A percentile compares a stretch with the other conserved stretches of the same genome.
Conservation (phyloP, 805 yeast genomes). For the Lipomyces sp. region DNA sequence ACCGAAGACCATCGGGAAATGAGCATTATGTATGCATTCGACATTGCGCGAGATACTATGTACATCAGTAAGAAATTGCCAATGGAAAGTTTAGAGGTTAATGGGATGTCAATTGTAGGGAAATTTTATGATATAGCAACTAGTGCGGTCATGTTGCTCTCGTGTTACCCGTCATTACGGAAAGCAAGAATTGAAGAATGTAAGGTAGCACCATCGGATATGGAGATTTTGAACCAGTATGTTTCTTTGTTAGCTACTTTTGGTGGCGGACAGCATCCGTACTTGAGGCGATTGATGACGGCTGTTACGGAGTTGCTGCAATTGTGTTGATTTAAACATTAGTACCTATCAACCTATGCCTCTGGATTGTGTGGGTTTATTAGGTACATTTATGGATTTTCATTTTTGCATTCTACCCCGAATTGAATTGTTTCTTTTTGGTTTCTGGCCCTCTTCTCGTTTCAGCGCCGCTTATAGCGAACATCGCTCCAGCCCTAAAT, state of each 20-base stretch:
- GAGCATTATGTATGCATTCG: slow-evolving; percentile 9
- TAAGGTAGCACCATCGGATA: not conserved
- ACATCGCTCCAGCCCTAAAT: too few species aligned
- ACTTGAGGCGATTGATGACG: slow-evolving; percentile 16
- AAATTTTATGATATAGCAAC: slow-evolving; percentile 22
- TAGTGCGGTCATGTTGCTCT: not conserved
- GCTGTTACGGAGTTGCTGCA: slow-evolving; percentile 5
- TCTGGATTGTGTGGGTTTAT: not conserved
- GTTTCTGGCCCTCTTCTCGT: too few species aligned
- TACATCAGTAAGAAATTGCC: not conserved
- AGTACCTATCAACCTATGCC: too few species aligned
- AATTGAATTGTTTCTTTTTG: too few species aligned
- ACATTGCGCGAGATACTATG: slow-evolving; percentile 18
- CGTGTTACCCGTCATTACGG: not conserved
- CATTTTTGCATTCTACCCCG: too few species aligned
- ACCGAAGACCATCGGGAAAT: not conserved
- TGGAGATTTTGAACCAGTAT: slow-evolving; percentile 9
- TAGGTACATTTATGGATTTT: not conserved
- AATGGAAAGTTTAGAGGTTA: slow-evolving; percentile 18
- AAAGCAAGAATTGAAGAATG: not conserved
- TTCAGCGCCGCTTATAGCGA: too few species aligned
- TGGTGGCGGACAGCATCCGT: slow-evolving; percentile 26
- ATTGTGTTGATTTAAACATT: not conserved
- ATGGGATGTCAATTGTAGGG: slow-evolving; percentile 22
- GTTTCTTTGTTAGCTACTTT: slow-evolving; percentile 16